Base-by-base conservation (phyloP, 192 early-diverging fungal genomes). In the Diversispora eburnea region DNA sequence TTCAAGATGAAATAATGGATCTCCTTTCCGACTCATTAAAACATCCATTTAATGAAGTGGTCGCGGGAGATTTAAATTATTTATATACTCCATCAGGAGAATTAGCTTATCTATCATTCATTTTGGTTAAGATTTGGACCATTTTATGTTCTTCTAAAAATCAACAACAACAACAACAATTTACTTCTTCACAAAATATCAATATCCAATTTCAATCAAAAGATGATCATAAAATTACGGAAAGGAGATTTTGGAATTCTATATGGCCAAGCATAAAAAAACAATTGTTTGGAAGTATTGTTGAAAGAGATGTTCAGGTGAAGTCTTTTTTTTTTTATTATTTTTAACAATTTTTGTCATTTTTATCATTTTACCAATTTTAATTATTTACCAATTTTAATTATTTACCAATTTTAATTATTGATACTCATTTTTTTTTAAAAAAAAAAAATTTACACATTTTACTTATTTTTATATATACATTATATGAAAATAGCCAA, bases 71-170 rank as follows among this genome's bases (percentile, higher is more conserved):
- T 67, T 15, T 72, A 2, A 76, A 77, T 39, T 84, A 81, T 68
- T 47, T 66, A 41, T 79, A 84, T 41, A 79, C 74, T 33, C 25
- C 73, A 3, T 75, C 76, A 19, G 73, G 80, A 12, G 82, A 84
- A 76, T 72, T 70, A 17, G 54, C 79, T 10, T 45, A 76, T n/a
- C 73, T 80, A n/a, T 73, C 70, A 55, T 81, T 81, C 48, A 60
- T 81, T 43, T 72, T 82, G 3, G 61, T 81, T 20, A 84, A 84
- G 58, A 73, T 61, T 3, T 84, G 80, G 80, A 75, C 81, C 5
- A n/a, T 84, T 8, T 54, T 84, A 12, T 77, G 66, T 45, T 46
- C 13, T 51, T 70, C 73, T 43, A 66, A 9, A 49, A 49, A 54
- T 17, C 47, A 55, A 25, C 67, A 17, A 52, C 15, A 51, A 9